phyloP scores from a whole-genome alignment of 2,329 filamentous ascomycete species.

The Chaetomium sp. region DNA sequence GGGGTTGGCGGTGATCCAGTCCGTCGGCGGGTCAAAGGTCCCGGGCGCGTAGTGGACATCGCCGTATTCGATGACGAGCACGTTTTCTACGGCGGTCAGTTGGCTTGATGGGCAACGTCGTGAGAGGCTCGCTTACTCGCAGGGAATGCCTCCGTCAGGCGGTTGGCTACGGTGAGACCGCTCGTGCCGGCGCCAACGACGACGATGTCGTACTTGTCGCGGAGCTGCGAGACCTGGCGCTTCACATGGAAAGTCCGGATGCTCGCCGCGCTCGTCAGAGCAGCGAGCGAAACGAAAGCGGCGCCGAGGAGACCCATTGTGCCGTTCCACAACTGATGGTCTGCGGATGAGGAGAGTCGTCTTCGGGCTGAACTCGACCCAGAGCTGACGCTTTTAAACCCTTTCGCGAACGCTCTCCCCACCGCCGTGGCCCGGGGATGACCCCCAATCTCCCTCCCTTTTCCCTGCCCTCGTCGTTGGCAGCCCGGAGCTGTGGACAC shows the following conservation, averaged over 20 bases:
- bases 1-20: constrained; percentile 23
- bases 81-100: constrained; percentile 18
- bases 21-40: constrained; percentile 36
- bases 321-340: no score
- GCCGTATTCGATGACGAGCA: constrained; percentile 36
- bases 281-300: constrained; percentile 19
- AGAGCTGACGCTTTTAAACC: not conserved
- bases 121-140: constrained; percentile 35
- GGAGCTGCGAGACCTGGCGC: constrained; percentile 37
- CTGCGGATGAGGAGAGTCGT: not conserved
- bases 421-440: not conserved
- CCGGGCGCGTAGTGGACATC: constrained; percentile 28
- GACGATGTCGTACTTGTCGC: constrained; percentile 39
- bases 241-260: constrained; percentile 21
- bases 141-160: constrained; percentile 39
- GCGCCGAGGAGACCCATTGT: constrained; percentile 20
- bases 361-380: not conserved
- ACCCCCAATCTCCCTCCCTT: not conserved
- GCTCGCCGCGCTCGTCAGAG: constrained; percentile 10
- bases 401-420: not conserved
- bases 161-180: constrained; percentile 42
- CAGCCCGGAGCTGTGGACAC: not conserved
- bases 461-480: not conserved
- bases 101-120: constrained; percentile 22
- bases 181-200: constrained; percentile 41